phyloP scores from a whole-genome alignment of 2,329 filamentous ascomycete species.

The Claviceps humidiphila region DNA sequence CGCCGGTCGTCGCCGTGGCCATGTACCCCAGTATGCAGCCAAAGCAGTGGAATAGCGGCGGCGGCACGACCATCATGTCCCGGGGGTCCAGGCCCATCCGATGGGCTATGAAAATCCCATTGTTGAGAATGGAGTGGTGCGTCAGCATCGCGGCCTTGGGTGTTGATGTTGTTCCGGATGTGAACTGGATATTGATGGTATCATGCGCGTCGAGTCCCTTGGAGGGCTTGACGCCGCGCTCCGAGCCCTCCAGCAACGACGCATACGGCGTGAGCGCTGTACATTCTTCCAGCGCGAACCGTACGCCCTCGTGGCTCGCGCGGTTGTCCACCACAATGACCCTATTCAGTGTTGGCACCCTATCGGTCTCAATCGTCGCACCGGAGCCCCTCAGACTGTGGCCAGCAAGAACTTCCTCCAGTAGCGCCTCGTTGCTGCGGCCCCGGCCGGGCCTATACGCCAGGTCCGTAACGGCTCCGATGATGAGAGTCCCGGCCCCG shows the following conservation, averaged over 20 bases:
- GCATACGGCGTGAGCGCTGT: slow-evolving; percentile 33
- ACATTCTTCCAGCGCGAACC: slow-evolving; percentile 29
- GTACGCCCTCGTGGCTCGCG: slow-evolving; percentile 26
- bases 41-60: slow-evolving; percentile 83
- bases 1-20: slow-evolving; percentile 73
- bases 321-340: slow-evolving; percentile 76
- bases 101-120: slow-evolving; percentile 70
- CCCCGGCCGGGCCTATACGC: slow-evolving; percentile 48
- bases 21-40: slow-evolving; percentile 88
- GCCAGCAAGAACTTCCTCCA: slow-evolving; percentile 25
- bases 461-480: slow-evolving; percentile 78
- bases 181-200: slow-evolving; percentile 91
- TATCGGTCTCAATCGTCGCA: slow-evolving; percentile 20
- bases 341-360: slow-evolving; percentile 55
- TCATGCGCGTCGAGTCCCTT: slow-evolving; percentile 45
- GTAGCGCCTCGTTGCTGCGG: slow-evolving; percentile 36
- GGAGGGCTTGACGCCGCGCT: slow-evolving; percentile 16
- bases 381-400: slow-evolving; percentile 1
- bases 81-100: slow-evolving; percentile 65
- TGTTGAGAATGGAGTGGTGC: slow-evolving; percentile 83
- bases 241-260: slow-evolving; percentile 23
- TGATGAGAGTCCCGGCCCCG: slow-evolving; percentile 58
- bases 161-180: slow-evolving; percentile 79
- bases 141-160: slow-evolving; percentile 87
- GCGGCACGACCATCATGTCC: slow-evolving; percentile 74